Evolutionary conservation across 805 yeast species (phyloP), one percentile per base, ranked within the genome.

Genomic region (Zygoascus biomembranicola): DNA sequence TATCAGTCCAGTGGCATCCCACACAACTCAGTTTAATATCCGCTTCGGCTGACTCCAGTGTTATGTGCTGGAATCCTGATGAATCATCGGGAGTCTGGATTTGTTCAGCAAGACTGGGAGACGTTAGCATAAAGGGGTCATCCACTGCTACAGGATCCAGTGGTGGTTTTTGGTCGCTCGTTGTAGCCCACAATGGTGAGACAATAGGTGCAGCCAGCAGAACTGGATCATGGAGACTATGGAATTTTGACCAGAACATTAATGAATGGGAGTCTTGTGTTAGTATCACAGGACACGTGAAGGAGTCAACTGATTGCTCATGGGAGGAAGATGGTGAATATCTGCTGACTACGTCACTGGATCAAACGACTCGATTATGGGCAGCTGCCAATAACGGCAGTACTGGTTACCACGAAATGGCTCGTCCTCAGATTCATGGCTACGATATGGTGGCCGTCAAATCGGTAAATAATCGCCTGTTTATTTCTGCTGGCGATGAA

Each of bases 351-450:
- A 89, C 97, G 0, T 90, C 97, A 0, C 69, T 87, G 44, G 99
- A 94, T 66, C 98, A 94, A 70, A 94, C 99, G 0, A 88, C 98
- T 0, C 77, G 99, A 62, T 66, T 94, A 23, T 85, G 77, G 68
- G 82, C 95, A 0, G 79, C 77, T 28, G 85, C 89, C 87, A 65
- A 71, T 37, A 26, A 26, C 70, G 1, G 54, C 63, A 9, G 9
- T 10, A 18, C 18, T n/a, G 19, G 39, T 8, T 90, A 97, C 95
- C 85, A 84, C 65, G 99, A 94, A 67, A 84, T 94, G 68, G 88
- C 97, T 1, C 79, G 99, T 61, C 98, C 99, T 0, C 99, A 94
- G 68, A 94, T 94, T 58, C 99, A 94, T 68, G 99, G 99, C 8
- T 94, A 89, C 66, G 98, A 94, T 65, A 90, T 94, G 97, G 77